These are phyloP conservation scores for Boletus rubropictus DNA, from an alignment of 768 basidiomycete species.

Conservation along the genomic window DNA sequence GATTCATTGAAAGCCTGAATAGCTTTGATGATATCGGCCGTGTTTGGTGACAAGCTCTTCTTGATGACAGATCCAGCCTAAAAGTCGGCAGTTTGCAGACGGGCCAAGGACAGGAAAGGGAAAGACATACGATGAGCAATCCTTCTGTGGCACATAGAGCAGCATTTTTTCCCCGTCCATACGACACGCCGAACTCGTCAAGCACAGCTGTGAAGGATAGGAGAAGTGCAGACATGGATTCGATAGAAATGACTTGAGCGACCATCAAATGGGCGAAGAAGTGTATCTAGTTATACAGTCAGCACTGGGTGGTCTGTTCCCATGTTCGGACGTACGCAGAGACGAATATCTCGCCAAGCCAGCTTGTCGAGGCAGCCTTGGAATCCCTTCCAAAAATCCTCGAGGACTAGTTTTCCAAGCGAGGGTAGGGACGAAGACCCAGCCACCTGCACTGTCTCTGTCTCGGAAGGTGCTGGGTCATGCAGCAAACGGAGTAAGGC, in stretches of 20 bases:
- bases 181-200: constrained; percentile 84
- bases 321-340: constrained; percentile 56
- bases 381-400: constrained; percentile 90
- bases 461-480: constrained; percentile 37
- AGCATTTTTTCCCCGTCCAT: constrained; percentile 76
- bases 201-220: constrained; percentile 82
- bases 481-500: constrained; percentile 68
- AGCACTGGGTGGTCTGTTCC: neutral
- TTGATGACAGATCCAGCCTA: constrained; percentile 70
- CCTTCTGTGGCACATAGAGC: constrained; percentile 80
- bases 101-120: neutral
- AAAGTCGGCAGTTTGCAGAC: neutral
- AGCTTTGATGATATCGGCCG: constrained; percentile 62
- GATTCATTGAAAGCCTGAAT: constrained; percentile 70
- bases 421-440: constrained; percentile 32
- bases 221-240: constrained; percentile 76
- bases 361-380: constrained; percentile 83
- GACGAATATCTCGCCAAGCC: constrained; percentile 84
- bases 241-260: constrained; percentile 64
- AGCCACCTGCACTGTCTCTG: constrained; percentile 23
- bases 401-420: constrained; percentile 66
- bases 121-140: constrained; percentile 55
- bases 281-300: constrained; percentile 56
- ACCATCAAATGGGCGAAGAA: constrained; percentile 88
- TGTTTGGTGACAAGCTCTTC: constrained; percentile 50